Conservation (phyloP, 345 rosid species). For the Citrus sinensis region DNA sequence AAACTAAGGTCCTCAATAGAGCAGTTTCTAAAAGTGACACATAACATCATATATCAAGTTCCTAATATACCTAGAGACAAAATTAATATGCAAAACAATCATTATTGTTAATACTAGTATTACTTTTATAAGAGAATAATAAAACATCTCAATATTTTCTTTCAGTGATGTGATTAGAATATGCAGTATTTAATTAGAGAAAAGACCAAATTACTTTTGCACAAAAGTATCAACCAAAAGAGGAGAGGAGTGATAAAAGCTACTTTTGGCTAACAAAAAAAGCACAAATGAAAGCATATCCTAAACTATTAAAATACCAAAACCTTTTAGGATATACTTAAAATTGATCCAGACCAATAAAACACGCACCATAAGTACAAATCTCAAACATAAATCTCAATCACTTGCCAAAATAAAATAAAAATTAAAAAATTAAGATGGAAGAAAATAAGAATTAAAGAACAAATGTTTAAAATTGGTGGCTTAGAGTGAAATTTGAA, state of each 20-base stretch:
- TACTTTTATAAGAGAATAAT: not conserved
- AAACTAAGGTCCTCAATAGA: too few species aligned
- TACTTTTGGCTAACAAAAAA: slow-evolving; percentile 32
- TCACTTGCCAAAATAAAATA: not conserved
- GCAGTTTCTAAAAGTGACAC: too few species aligned
- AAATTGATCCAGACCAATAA: slow-evolving; percentile 9
- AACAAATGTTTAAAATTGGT: too few species aligned
- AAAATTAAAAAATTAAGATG: too few species aligned
- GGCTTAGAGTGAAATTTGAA: not conserved
- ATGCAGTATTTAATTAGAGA: slow-evolving; percentile 13
- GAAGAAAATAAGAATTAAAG: too few species aligned
- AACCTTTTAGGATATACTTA: slow-evolving; percentile 26
- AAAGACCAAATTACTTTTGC: slow-evolving; percentile 22
- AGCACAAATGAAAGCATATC: slow-evolving; percentile 18
- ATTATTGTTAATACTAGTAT: not conserved
- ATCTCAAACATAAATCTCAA: slow-evolving; percentile 4
- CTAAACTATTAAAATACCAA: slow-evolving; percentile 17
- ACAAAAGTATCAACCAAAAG: slow-evolving; percentile 26
- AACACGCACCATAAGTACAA: not conserved
- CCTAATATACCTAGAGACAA: not conserved
- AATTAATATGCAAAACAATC: not conserved
- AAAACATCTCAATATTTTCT: not conserved
- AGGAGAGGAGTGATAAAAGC: slow-evolving; percentile 32
- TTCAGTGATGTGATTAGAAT: slow-evolving; percentile 6
- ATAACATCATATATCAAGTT: too few species aligned